Base-by-base conservation (phyloP, 768 basidiomycete genomes). In the Cyclocybe cylindracea region DNA sequence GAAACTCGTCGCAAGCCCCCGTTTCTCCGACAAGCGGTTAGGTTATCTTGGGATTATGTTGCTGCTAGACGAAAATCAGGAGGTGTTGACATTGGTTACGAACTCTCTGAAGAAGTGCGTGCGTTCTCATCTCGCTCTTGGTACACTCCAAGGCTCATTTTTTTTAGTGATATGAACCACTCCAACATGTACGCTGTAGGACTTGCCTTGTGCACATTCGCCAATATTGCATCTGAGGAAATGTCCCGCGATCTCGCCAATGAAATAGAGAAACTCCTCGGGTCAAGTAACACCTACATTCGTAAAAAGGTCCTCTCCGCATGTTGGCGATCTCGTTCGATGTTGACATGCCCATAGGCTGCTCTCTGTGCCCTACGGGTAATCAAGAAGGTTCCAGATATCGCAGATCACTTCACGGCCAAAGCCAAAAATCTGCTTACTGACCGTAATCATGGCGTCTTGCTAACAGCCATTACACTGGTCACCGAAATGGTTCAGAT, bases 111-210 rank as follows among this genome's bases (percentile, higher is more conserved):
- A 99, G 74, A 98, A 98, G 97, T 98, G 68, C 52, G 78, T 73
- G 31, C 41, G 31, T 13, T 42, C 46, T 43, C 14, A 16, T 16
- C 40, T 41, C 1, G 10, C 37, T 32, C 29, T 8, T 54, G 51
- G 34, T 38, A 39, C 10, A 43, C 36, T 49, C 52, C 39, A 41
- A 52, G 35, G 19, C 44, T 39, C 35, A 32, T 45, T 38, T 39
- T 46, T 60, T 66, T 10, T 61, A 99, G 96, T 73, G 97, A 99
- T 72, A 92, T 99, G 93, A 98, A 98, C 70, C 95, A 98, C 69
- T 87, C 95, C 1, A 98, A 98, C 71, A 97, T 97, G 92, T 98
- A 98, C 68, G 92, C 91, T 3, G 97, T 98, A 19, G 97, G 97
- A 5, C 82, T 99, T 50, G 96, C 94, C 2, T 83, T 99, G 34